A percentile compares a stretch with the other conserved stretches of the same genome.
Evolutionary conservation across 164 flowering plant species (phyloP).

Genomic region (Dillenia turbinata): DNA sequence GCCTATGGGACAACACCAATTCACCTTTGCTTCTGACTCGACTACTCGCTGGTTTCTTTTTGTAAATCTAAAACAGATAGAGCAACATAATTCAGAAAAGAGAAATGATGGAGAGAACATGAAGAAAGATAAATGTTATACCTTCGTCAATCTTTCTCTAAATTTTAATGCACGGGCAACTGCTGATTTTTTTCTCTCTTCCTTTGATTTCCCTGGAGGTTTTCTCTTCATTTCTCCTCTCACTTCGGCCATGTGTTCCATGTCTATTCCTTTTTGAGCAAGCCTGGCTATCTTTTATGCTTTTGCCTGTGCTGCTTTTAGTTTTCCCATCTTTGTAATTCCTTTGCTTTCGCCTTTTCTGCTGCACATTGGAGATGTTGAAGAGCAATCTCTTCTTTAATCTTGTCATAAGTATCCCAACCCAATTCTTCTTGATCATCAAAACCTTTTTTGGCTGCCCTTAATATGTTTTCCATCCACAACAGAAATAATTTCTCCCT

Average conservation of each 20-base stretch:
- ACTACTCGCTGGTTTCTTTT: conserved; percentile 29
- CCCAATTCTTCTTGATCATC: conserved; percentile 50
- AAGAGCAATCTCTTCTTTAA: conserved; percentile 35
- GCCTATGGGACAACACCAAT: conserved; percentile 7
- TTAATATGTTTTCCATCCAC: conserved; percentile 66
- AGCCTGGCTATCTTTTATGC: conserved; percentile 34
- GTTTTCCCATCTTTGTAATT: conserved; percentile 33
- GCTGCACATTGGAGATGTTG: conserved; percentile 37
- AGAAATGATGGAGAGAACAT: too few relatives aligned
- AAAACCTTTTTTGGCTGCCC: conserved; percentile 69
- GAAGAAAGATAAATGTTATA: conserved; percentile 14
- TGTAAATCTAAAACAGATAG: conserved; percentile 34
- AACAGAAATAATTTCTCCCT: conserved; percentile 43
- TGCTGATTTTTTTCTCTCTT: conserved; percentile 28
- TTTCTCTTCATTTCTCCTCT: conserved; percentile 22
- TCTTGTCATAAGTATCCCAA: conserved; percentile 83
- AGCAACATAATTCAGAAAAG: too few relatives aligned
- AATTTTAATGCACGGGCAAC: conserved; percentile 36
- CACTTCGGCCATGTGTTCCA: conserved; percentile 26
- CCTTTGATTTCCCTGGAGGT: conserved; percentile 21
- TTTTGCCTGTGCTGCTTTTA: conserved; percentile 31
- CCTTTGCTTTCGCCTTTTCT: conserved; percentile 46
- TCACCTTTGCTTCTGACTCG: conserved; percentile 17
- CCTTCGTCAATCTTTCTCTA: conserved; percentile 58
- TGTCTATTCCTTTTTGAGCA: conserved; percentile 34